Percentiles rank a stretch among this genome's conserved stretches.
phyloP scores from a whole-genome alignment of 805 yeast species.

The Candida chauliodis region DNA sequence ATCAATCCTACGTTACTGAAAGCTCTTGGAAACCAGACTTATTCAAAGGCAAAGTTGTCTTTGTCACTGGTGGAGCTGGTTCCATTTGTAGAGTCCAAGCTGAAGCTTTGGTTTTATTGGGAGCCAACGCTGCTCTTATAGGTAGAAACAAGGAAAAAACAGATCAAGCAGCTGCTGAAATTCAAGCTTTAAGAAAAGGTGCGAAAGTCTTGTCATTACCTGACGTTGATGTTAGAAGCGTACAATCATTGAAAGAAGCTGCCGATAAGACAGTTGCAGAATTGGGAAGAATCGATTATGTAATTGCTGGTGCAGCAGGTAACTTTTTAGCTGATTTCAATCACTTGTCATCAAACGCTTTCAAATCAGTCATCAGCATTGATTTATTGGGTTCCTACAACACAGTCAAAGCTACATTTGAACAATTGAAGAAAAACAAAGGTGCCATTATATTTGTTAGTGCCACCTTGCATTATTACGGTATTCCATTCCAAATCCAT shows the following conservation, averaged over 20 bases:
- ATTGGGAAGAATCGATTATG: conserved; percentile 41
- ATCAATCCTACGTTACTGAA: conserved; percentile 22
- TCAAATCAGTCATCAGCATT: conserved; percentile 35
- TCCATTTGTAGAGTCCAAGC: conserved; percentile 87
- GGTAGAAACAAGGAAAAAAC: conserved; percentile 75
- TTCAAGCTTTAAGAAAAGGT: conserved; percentile 50
- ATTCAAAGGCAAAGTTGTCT: conserved; percentile 80
- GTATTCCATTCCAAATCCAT: conserved; percentile 63
- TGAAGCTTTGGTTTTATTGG: conserved; percentile 78
- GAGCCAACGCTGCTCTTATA: conserved; percentile 81
- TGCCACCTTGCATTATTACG: conserved; percentile 43
- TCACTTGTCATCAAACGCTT: conserved; percentile 41
- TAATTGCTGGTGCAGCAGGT: conserved; percentile 46
- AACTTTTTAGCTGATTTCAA: conserved; percentile 41
- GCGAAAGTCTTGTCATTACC: conserved; percentile 67
- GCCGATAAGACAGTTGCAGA: conserved; percentile 53
- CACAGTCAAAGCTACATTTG: conserved; percentile 39
- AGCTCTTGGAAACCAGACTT: conserved; percentile 52
- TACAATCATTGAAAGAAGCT: conserved; percentile 54
- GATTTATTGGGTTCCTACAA: conserved; percentile 41
- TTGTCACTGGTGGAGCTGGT: conserved; percentile 95
- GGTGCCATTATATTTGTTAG: conserved; percentile 47
- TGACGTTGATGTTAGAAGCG: conserved; percentile 72
- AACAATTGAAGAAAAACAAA: conserved; percentile 34
- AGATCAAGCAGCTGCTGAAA: conserved; percentile 60